Evolutionary conservation across 1,139 yeast genomes (phyloP), one percentile per base, ranked within the genome.

Genomic region (Debaryomyces sp.): DNA sequence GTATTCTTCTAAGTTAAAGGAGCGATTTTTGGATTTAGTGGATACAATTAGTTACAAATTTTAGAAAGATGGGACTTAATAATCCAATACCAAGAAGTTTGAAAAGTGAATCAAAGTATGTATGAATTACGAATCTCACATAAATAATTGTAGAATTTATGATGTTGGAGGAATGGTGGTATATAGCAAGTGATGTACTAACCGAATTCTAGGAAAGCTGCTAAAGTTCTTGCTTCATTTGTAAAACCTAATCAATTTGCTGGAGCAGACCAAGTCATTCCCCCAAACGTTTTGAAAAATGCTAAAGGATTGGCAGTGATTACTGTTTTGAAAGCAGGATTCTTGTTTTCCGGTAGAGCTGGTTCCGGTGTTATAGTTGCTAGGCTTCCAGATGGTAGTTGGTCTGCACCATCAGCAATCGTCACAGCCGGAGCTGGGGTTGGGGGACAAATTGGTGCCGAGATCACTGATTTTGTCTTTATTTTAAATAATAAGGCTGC

Each of bases 361-460:
- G 99, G 99, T 22, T 89, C 97, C 1, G 99, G 99, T 54, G 90
- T 94, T 32, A 88, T 94, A 54, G 95, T 94, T 26, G 97, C 98
- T 6, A 77, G 98, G 53, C 77, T 94, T 46, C 95, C 95, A 2
- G 99, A 94, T 68, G 98, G 98, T 1, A 70, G 85, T 0, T 94
- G 99, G 99, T 90, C 97, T n/a, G 95, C 98, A 1, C 99, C 99
- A 1, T 87, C 96, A 2, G 99, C 97, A 8, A 87, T 94, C 58
- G 86, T 85, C 44, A 89, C 97, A 23, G 98, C 97, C 1, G 99
- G 99, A 59, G 98, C 97, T 3, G 98, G 99, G 62, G 97, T 95
- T 5, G 99, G 99, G 50, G 99, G 99, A 38, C 96, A 91, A 71
- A 82, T 94, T 57, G 99, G 99, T 37, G 95, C 97, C 5, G 99